Evolutionary conservation across 345 rosid genomes (phyloP).

Genomic region (Gossypium stocksii): DNA sequence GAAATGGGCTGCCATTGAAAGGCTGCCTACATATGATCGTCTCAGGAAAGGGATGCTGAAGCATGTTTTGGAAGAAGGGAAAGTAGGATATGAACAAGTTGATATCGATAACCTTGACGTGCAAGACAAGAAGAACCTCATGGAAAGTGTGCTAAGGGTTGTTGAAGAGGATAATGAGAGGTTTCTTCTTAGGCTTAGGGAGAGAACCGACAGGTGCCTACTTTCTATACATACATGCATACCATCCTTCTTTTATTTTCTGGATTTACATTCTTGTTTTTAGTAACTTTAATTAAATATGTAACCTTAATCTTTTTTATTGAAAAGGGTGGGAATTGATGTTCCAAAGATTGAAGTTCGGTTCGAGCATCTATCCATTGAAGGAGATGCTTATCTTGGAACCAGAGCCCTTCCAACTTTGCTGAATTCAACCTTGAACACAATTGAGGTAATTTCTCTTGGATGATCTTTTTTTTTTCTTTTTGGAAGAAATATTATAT

Average conservation of each 20-base stretch:
- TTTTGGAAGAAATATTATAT: too few relatives aligned
- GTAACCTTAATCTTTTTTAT: neutral
- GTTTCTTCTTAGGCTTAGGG: conserved; percentile 39
- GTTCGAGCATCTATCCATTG: conserved; percentile 37
- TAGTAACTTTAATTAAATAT: neutral
- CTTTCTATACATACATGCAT: neutral
- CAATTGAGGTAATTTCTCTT: conserved; percentile 34
- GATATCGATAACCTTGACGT: conserved; percentile 41
- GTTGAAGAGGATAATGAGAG: conserved; percentile 58
- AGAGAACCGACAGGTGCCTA: conserved; percentile 48
- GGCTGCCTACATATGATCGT: conserved; percentile 49
- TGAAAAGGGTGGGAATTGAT: conserved; percentile 47
- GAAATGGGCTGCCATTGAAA: conserved; percentile 60
- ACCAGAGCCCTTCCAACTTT: conserved; percentile 55
- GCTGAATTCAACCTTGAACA: conserved; percentile 34
- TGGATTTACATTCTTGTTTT: neutral
- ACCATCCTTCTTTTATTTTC: too few relatives aligned
- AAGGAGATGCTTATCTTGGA: conserved; percentile 58
- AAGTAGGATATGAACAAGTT: conserved; percentile 33
- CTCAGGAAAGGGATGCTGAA: conserved; percentile 36
- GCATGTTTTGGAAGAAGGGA: conserved; percentile 36
- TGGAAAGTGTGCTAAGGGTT: conserved; percentile 41
- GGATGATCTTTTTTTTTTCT: neutral
- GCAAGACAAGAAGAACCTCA: conserved; percentile 33
- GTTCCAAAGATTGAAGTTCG: conserved; percentile 49